Percentiles rank a stretch among this genome's conserved stretches.
phyloP scores from a whole-genome alignment of 2,329 filamentous ascomycete genomes.

The Paecilomyces sp. region DNA sequence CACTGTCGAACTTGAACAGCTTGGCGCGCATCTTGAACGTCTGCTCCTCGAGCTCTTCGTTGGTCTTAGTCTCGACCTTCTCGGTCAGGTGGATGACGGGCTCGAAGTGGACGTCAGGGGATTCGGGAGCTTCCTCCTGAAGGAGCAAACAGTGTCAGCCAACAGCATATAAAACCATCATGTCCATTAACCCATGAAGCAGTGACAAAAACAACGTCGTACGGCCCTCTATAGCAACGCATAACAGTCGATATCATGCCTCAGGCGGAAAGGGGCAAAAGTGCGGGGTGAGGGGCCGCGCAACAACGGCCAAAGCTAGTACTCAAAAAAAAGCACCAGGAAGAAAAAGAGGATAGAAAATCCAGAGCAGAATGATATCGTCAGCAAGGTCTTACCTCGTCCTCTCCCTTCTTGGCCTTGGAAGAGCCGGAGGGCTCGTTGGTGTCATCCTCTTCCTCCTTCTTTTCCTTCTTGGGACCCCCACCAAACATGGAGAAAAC shows the following conservation, averaged over 20 bases:
- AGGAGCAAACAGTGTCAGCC: background rate
- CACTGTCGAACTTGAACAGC: constrained; percentile 95
- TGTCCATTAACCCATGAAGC: background rate
- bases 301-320: constrained; percentile 4
- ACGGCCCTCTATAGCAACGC: background rate
- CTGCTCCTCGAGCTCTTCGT: constrained; percentile 97
- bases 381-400: constrained; percentile 36
- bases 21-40: constrained; percentile 99
- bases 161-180: background rate
- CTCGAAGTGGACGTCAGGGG: constrained; percentile 93
- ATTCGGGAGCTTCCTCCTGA: constrained; percentile 71
- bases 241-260: constrained; percentile 8
- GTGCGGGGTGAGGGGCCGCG: background rate
- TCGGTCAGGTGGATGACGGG: constrained; percentile 93
- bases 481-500: constrained; percentile 99
- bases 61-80: constrained; percentile 95
- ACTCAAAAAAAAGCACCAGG: constrained; percentile 1
- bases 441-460: constrained; percentile 70
- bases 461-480: constrained; percentile 94
- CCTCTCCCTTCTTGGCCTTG: constrained; percentile 64
- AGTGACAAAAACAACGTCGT: background rate
- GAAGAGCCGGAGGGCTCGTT: constrained; percentile 85
- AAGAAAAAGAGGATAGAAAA: constrained; percentile 12
- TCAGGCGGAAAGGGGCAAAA: background rate
- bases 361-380: constrained; percentile 9